Evolutionary conservation across 73 alveolate species (phyloP).

Genomic region (Symbiodinium pilosum): DNA sequence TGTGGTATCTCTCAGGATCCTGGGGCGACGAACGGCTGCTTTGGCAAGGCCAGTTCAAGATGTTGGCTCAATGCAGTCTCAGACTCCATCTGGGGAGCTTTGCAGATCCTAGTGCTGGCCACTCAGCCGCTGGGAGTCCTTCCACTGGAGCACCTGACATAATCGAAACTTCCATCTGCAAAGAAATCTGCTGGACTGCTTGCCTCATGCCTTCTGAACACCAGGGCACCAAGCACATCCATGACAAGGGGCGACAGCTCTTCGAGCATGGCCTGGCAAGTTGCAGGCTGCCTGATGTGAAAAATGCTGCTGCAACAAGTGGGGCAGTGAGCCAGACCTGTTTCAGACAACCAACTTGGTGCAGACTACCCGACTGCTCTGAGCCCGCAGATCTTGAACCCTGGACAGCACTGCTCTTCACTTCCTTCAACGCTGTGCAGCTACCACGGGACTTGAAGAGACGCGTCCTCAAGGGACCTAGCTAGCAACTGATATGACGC

Average conservation of each 20-base stretch:
- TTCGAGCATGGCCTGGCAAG: background rate
- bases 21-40: background rate
- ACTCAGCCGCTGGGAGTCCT: conserved; percentile 31
- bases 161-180: too few relatives aligned
- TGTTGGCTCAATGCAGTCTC: background rate
- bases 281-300: too few relatives aligned
- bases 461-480: conserved; percentile 6
- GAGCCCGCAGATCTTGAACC: background rate
- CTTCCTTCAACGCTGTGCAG: background rate
- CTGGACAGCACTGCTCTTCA: background rate
- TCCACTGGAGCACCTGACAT: conserved; percentile 56
- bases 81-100: background rate
- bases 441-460: background rate
- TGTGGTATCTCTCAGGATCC: background rate
- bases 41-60: too few relatives aligned
- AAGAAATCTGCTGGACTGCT: too few relatives aligned
- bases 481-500: background rate
- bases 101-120: too few relatives aligned
- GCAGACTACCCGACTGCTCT: too few relatives aligned
- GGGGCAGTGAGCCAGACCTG: too few relatives aligned
- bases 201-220: too few relatives aligned
- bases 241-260: conserved; percentile 7
- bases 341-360: too few relatives aligned
- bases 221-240: conserved; percentile 8
- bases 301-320: too few relatives aligned